Evolutionary conservation across 2,329 filamentous ascomycete species (phyloP), one percentile per base, ranked within the genome.

Genomic region (Talaromyces sp.): DNA sequence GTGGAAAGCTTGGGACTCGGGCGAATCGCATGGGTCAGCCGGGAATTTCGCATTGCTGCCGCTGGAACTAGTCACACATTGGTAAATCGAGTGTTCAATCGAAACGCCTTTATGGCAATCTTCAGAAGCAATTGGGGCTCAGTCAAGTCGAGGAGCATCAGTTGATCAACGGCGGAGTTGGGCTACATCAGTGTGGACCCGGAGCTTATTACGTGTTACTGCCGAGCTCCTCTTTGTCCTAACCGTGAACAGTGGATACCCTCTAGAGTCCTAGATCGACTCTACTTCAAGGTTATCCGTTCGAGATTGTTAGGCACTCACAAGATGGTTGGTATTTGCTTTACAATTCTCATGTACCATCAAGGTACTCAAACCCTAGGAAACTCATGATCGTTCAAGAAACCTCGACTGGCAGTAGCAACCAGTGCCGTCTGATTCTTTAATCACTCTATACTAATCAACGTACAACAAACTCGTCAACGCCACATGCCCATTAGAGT

Each of bases 11-110:
- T 46, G 14, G 60, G 66, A 39, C 66, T 57, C 23, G 63, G 18
- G 62, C 66, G 66, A 16, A 71, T 64, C 50, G 67, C 67, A 64
- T 63, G 62, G 39, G 66, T 70, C 61, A 68, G 63, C 59, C 63
- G 61, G 62, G 67, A 69, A 68, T 23, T 63, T 28, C 58, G 62
- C 62, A 63, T 63, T 59, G 57, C 62, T 63, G 62, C 58, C 42
- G 62, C 59, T 42, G 39, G 16, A n/a, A 54, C 21, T 61, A 61
- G 40, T 25, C 40, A 61, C 23, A 8, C 59, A 61, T 61, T 55
- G 37, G 50, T 12, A 25, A 16, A 16, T 37, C 11, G 18, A 33
- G 14, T 12, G 16, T 23, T 33, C n/a, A 35, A 23, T 16, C 25
- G 5, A 25, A 50, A 12, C 1, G 39, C 23, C 42, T 8, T 11